These are phyloP conservation scores for Umbelopsis isabellina DNA, from an alignment of 192 early-diverging fungal species.

Conservation along the genomic window DNA sequence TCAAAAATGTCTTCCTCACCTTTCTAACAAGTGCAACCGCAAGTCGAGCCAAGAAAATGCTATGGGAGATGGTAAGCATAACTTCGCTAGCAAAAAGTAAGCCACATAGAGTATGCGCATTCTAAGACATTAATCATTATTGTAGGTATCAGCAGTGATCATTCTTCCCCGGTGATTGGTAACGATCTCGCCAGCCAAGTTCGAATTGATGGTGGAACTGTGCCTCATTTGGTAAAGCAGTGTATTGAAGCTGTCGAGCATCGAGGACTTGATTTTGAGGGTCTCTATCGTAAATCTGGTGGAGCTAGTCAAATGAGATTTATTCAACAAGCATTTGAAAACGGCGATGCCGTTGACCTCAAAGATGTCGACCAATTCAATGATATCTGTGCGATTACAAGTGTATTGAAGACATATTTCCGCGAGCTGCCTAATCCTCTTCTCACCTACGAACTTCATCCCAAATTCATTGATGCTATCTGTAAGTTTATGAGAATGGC, in stretches of 20 bases:
- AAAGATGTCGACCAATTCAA: constrained; percentile 54
- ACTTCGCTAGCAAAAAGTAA: neutral
- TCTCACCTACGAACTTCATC: constrained; percentile 67
- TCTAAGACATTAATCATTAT: neutral
- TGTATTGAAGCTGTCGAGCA: constrained; percentile 72
- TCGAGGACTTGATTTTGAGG: constrained; percentile 67
- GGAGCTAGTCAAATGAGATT: constrained; percentile 67
- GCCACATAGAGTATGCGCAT: neutral
- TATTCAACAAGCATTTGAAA: constrained; percentile 64
- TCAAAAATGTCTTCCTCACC: constrained; percentile 42
- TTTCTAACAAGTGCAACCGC: constrained; percentile 24
- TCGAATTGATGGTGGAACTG: constrained; percentile 50
- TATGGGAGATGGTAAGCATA: neutral
- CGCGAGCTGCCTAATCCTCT: constrained; percentile 74
- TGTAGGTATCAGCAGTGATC: neutral
- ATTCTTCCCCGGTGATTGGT: constrained; percentile 61
- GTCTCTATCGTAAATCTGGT: constrained; percentile 81
- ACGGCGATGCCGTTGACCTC: constrained; percentile 49
- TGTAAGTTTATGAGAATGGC: constrained; percentile 27
- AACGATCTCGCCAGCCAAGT: constrained; percentile 63
- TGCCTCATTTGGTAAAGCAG: constrained; percentile 71
- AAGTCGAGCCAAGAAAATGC: constrained; percentile 22
- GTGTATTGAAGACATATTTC: constrained; percentile 79
- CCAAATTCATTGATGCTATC: constrained; percentile 62
- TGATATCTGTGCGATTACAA: constrained; percentile 76